Conservation (phyloP, 768 basidiomycete genomes). For the Crepidotus variabilis region DNA sequence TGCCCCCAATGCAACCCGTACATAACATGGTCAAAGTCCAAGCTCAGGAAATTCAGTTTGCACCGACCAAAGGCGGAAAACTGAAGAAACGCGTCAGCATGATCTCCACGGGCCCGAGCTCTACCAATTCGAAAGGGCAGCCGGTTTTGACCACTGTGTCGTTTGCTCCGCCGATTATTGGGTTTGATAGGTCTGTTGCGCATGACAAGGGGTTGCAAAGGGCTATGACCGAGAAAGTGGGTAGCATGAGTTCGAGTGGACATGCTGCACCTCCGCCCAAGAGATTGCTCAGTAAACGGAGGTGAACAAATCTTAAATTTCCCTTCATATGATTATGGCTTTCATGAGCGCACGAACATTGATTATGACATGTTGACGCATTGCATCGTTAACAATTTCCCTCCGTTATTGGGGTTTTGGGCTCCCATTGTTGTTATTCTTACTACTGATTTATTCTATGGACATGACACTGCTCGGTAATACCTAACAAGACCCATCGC, state of each 20-base stretch:
- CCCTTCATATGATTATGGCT: no score
- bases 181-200: slow-evolving; percentile 10
- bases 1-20: slow-evolving; percentile 8
- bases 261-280: slow-evolving; percentile 18
- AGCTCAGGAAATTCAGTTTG: slow-evolving; percentile 18
- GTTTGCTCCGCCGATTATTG: slow-evolving; percentile 26
- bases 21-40: slow-evolving; percentile 6
- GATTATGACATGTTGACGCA: no score
- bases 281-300: slow-evolving; percentile 41
- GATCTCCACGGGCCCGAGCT: slow-evolving; percentile 8
- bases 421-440: no score
- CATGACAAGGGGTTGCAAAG: slow-evolving; percentile 12
- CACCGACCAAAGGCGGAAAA: slow-evolving; percentile 18
- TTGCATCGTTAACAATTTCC: no score
- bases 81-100: slow-evolving; percentile 26
- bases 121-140: slow-evolving; percentile 11
- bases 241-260: neutral
- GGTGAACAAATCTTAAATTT: slow-evolving; percentile 18
- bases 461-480: no score
- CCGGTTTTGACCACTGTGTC: slow-evolving; percentile 25
- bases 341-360: no score
- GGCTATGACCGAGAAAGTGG: slow-evolving; percentile 16
- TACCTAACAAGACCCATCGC: no score
- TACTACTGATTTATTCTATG: no score
- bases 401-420: no score